Conservation (phyloP, 441 rosid genomes). For the Erodium texanum region DNA sequence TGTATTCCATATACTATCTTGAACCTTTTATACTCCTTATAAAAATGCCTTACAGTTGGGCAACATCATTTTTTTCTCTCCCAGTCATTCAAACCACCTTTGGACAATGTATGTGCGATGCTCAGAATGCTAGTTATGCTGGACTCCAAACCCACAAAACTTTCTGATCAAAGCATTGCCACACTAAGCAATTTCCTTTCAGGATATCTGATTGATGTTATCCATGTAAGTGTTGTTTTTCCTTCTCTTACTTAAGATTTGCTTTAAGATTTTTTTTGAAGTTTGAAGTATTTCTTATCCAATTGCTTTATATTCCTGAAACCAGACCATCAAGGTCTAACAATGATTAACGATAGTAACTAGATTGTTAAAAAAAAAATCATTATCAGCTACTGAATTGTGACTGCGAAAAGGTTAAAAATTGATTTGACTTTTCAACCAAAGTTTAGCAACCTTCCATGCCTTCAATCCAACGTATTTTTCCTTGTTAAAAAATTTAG, state of each 20-base stretch:
- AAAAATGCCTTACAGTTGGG: conserved; percentile 1
- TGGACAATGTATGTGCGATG: conserved; percentile 66
- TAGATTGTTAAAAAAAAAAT: neutral
- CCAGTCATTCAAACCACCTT: conserved; percentile 41
- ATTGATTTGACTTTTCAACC: too few species aligned
- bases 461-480: neutral
- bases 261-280: neutral
- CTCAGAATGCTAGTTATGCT: conserved; percentile 52
- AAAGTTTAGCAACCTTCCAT: too few species aligned
- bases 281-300: neutral
- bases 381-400: neutral
- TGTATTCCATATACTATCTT: neutral
- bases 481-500: neutral
- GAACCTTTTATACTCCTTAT: conserved; percentile 6
- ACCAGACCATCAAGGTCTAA: too few species aligned
- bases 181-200: conserved; percentile 46
- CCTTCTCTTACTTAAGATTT: conserved; percentile 4
- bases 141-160: conserved; percentile 64
- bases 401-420: too few species aligned
- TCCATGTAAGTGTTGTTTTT: conserved; percentile 37
- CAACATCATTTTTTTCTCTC: conserved; percentile 15
- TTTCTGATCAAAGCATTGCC: conserved; percentile 48
- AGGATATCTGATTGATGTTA: conserved; percentile 49
- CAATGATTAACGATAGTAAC: neutral
- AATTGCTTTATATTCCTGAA: neutral